Evolutionary conservation across 1,284 basidiomycete species (phyloP), one percentile per base, ranked within the genome.

Genomic region (Apiotrichum sp.): DNA sequence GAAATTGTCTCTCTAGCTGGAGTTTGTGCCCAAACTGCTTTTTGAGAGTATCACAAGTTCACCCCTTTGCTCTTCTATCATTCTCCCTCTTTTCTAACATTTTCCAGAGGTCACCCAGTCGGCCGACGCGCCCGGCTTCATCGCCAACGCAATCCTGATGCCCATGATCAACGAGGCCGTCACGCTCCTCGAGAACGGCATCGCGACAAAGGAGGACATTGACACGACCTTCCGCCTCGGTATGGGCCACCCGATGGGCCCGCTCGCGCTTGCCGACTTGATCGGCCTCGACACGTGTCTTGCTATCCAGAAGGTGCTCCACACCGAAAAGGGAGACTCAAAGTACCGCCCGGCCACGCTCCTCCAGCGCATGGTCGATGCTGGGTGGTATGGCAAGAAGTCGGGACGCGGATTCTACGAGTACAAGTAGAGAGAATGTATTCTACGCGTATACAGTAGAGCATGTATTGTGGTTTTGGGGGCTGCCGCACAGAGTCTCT

Each of bases 171-270:
- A 75, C 58, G 74, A 93, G 83, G 93, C 93, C 0, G 89, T 97
- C 65, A 88, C 95, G 83, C 86, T 86, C 61, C 80, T 96, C 4
- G 93, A 96, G 76, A 88, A 86, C 84, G 92, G 92, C 6, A 83
- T 87, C 29, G 93, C 92, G 1, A 89, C 89, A 1, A 84, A 88
- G 44, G 92, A 97, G 57, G 92, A 98, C 71, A 97, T 98, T 62
- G 95, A 98, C 78, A 91, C 86, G 63, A 96, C 91, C 0, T 83
- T 98, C 54, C 86, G 86, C 67, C 80, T 96, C 14, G 95, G 93
- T 47, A 97, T 96, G 91, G 88, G 86, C 60, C 93, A 97, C 70
- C 93, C 93, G 1, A 96, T 96, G 90, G 93, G 93, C 13, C 89
- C 89, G 3, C 77, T 93, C 13, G 86, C 90, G 60, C 81, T 92